A percentile compares a stretch with the other conserved stretches of the same genome.
These are phyloP conservation scores for Botrytis pseudocinerea DNA, from an alignment of 2,329 filamentous ascomycete genomes.

Conservation along the genomic window DNA sequence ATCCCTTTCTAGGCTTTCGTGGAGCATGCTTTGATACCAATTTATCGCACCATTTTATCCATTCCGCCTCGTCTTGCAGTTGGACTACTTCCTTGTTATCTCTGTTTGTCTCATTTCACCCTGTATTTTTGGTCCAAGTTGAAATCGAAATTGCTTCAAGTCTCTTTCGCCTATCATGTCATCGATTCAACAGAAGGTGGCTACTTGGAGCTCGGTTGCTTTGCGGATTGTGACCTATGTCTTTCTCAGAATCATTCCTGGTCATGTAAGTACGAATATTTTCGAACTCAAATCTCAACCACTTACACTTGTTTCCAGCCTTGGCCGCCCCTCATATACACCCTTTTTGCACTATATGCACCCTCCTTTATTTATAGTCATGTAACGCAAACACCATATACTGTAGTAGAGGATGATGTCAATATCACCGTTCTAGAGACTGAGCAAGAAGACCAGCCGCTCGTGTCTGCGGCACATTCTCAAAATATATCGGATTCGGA, in stretches of 20 bases:
- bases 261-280: constrained; percentile 38
- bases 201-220: constrained; percentile 48
- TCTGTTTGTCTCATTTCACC: neutral
- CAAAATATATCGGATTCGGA: constrained; percentile 33
- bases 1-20: neutral
- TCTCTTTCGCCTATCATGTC: neutral
- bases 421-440: constrained; percentile 56
- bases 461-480: constrained; percentile 33
- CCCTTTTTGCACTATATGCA: constrained; percentile 65
- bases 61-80: neutral
- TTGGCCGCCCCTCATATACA: constrained; percentile 52
- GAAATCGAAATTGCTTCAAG: neutral
- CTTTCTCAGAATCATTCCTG: constrained; percentile 58
- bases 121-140: neutral
- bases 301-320: constrained; percentile 28
- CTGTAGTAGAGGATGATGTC: constrained; percentile 59
- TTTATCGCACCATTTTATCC: neutral
- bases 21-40: neutral
- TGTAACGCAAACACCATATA: constrained; percentile 56
- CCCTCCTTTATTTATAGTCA: constrained; percentile 63
- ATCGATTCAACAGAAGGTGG: constrained; percentile 31
- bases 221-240: constrained; percentile 54
- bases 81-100: neutral
- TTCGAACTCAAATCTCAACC: neutral
- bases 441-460: constrained; percentile 41